Evolutionary conservation across 148 eudicot genomes (phyloP).

Genomic region (Amaranthus cruentus): DNA sequence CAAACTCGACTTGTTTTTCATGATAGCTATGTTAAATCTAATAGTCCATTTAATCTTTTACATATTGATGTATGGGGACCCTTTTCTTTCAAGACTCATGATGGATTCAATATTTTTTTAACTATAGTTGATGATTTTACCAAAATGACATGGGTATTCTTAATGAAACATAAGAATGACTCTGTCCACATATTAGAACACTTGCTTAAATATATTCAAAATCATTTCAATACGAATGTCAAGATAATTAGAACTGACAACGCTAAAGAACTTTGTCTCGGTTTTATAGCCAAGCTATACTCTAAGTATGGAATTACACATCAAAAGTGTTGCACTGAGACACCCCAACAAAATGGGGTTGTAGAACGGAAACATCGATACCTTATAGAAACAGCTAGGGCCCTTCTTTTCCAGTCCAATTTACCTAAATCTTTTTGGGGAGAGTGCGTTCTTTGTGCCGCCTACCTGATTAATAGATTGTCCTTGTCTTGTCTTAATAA

Average conservation of each 20-base stretch:
- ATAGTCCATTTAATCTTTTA: neutral
- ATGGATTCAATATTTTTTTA: neutral
- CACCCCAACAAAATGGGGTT: too few relatives aligned
- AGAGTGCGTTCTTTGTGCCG: too few relatives aligned
- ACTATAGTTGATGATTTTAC: neutral
- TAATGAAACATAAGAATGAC: neutral
- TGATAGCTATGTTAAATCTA: neutral
- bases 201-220: neutral
- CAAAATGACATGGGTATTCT: neutral
- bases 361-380: too few relatives aligned
- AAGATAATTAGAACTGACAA: neutral
- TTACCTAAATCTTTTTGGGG: too few relatives aligned
- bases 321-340: too few relatives aligned
- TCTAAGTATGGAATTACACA: too few relatives aligned
- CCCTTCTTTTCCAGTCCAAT: too few relatives aligned
- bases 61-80: conserved; percentile 5
- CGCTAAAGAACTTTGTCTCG: too few relatives aligned
- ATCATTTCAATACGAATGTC: neutral
- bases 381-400: too few relatives aligned
- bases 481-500: too few relatives aligned
- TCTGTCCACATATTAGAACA: neutral
- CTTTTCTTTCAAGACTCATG: neutral
- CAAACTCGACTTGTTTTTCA: neutral
- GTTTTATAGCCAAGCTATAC: too few relatives aligned
- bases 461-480: too few relatives aligned